Evolutionary conservation across 1,284 basidiomycete genomes (phyloP), one percentile per base, ranked within the genome.

Genomic region (Trichosporon asahii): DNA sequence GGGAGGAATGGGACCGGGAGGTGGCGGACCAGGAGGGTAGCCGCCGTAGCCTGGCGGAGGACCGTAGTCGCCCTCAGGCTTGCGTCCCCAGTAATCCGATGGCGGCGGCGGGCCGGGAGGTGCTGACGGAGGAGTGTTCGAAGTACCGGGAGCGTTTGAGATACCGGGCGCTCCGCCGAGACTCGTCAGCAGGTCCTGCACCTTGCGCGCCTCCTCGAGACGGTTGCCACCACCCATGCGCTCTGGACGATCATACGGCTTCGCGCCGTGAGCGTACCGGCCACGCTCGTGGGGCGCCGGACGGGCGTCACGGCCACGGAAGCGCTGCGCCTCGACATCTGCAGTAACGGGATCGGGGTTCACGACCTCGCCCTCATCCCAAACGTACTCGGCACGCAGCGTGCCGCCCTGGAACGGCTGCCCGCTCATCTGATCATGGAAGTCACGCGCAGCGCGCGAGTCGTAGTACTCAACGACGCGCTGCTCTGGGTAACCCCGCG

Each of bases 381-480:
- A 97, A n/a, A 91, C 90, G 76, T 91, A 94, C 2, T 89, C 86
- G 65, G 98, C 89, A 64, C 94, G 91, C 88, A 98, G 90, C 0
- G 90, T 88, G 18, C 95, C 94, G 75, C 94, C 94, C 78, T 92
- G 89, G 70, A 95, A 86, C 1, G 88, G 85, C 80, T 91, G 88
- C 68, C 91, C 90, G 64, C 91, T 87, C 77, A 98, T 85, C 35
- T 89, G 86, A 76, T 97, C 92, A 75, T 89, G 89, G 0, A 95
- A 92, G 75, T 91, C 88, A 40, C 89, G 89, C 71, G 89, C 91
- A 73, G 91, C 93, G 78, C 94, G 86, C 57, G 88, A 91, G 79
- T 97, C 94, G 79, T 90, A 97, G 78, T 89, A 95, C 80, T 97
- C 94, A 14, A 97, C 90, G 73, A 92, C 89, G 69, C 90, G 89